These are phyloP conservation scores for Trypanosoma caninum DNA, from an alignment of 208 protist species.

Conservation along the genomic window DNA sequence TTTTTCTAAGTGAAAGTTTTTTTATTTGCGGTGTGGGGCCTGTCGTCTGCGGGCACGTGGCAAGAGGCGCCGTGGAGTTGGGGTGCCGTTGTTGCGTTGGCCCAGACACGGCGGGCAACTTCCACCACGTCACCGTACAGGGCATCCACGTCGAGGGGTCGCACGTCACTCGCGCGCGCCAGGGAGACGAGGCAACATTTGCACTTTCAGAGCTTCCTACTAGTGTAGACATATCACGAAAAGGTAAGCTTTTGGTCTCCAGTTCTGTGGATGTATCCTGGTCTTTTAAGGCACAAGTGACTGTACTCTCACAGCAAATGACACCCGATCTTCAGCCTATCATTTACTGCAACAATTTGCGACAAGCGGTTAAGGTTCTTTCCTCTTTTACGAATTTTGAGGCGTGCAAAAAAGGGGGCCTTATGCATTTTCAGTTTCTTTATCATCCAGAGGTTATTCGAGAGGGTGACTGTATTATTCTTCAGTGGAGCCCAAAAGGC, in stretches of 20 bases:
- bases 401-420: conserved; percentile 4
- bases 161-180: conserved; percentile 84
- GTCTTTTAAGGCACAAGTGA: conserved; percentile 36
- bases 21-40: conserved; percentile 85
- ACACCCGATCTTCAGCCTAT: conserved; percentile 62
- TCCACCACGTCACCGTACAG: conserved; percentile 72
- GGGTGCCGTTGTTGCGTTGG: conserved; percentile 90
- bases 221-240: conserved; percentile 48
- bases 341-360: conserved; percentile 49
- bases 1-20: conserved; percentile 77
- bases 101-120: conserved; percentile 88
- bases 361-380: conserved; percentile 60
- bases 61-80: conserved; percentile 76
- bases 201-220: conserved; percentile 83
- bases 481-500: conserved; percentile 74
- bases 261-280: conserved; percentile 21
- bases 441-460: conserved; percentile 74
- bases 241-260: conserved; percentile 60
- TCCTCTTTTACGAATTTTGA: neutral
- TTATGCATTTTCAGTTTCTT: conserved; percentile 54
- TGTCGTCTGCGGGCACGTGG: conserved; percentile 92
- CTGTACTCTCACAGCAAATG: conserved; percentile 59
- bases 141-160: conserved; percentile 92
- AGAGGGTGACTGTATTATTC: conserved; percentile 45
- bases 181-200: conserved; percentile 89